Percentiles rank a stretch among this genome's conserved stretches.
Conservation (phyloP, 2,329 filamentous ascomycete species). For the Fusarium multiceps region DNA sequence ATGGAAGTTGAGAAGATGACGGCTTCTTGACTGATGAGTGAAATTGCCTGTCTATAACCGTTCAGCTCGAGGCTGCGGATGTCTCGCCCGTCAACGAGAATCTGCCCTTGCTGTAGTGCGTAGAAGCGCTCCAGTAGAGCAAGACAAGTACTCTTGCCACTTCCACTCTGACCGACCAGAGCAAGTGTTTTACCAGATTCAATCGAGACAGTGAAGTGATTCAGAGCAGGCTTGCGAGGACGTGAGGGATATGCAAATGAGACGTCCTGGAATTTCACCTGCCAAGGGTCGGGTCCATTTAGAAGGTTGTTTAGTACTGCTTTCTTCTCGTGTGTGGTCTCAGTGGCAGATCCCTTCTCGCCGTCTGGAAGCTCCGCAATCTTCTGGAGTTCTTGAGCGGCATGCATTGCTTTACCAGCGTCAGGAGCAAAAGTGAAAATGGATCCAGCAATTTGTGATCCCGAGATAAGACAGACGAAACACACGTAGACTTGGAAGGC, state of each 20-base stretch:
- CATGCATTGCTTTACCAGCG: constrained; percentile 29
- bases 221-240: constrained; percentile 63
- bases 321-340: not conserved
- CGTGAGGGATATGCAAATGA: constrained; percentile 62
- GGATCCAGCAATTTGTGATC: constrained; percentile 55
- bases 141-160: constrained; percentile 78
- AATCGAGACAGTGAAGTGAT: constrained; percentile 70
- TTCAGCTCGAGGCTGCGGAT: constrained; percentile 68
- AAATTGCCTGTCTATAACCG: constrained; percentile 72
- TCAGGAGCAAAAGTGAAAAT: constrained; percentile 50
- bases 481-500: constrained; percentile 61
- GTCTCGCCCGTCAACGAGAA: constrained; percentile 71
- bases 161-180: constrained; percentile 75
- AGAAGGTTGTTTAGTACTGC: not conserved
- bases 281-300: not conserved
- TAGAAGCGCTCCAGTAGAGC: constrained; percentile 76
- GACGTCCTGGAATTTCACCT: not conserved
- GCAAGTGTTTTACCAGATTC: constrained; percentile 76
- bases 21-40: constrained; percentile 79
- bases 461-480: constrained; percentile 63
- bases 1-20: constrained; percentile 76
- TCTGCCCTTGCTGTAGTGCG: constrained; percentile 63
- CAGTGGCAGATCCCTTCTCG: not conserved
- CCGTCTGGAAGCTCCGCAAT: not conserved
- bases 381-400: not conserved